Base-by-base conservation (phyloP, 2,329 filamentous ascomycete species). In the Neoarthrinium moseri region DNA sequence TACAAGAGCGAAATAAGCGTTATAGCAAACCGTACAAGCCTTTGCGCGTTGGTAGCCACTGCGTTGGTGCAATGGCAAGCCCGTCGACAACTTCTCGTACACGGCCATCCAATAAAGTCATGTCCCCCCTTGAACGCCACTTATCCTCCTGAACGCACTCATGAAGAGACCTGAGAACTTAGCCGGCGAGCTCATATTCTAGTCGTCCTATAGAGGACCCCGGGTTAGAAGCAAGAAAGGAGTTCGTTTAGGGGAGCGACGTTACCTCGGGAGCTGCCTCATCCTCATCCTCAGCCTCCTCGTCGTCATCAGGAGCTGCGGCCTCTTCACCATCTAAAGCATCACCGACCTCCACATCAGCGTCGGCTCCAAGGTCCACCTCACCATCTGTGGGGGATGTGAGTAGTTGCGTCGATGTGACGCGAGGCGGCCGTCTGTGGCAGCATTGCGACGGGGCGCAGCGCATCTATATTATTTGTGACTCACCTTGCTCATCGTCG, bases 141-240 rank as follows among this genome's bases (percentile, higher is more conserved):
- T 58, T 30, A 62, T 51, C 47, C 54, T 54, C 35, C 53, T 46
- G 15, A 60, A 55, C 39, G 55, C 56, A 37, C 43, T 58, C 24
- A 53, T 49, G 32, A 61, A 40, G 45, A 62, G 29, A 23, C 51
- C 52, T 48, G 51, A 46, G 42, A 59, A 37, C 39, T 50, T 54
- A 43, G 52, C 45, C 34, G 21, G 47, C 23, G 51, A 27, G 45
- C 56, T 47, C 39, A 27, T 49, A 44, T 54, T 53, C 58, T 61
- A 63, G 56, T 60, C 51, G 39, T 61, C 61, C 61, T 64, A 48
- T 54, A 53, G 54, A 55, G 49, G 50, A 55, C 53, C 51, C 47
- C 51, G n/a, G 55, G 58, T 64, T 52, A 64, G 60, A 53, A 49
- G 12, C 15, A 18, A 35, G 8, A 50, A 45, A 23, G 12, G 18